phyloP scores from a whole-genome alignment of 768 basidiomycete genomes.

The Suillus subluteus region DNA sequence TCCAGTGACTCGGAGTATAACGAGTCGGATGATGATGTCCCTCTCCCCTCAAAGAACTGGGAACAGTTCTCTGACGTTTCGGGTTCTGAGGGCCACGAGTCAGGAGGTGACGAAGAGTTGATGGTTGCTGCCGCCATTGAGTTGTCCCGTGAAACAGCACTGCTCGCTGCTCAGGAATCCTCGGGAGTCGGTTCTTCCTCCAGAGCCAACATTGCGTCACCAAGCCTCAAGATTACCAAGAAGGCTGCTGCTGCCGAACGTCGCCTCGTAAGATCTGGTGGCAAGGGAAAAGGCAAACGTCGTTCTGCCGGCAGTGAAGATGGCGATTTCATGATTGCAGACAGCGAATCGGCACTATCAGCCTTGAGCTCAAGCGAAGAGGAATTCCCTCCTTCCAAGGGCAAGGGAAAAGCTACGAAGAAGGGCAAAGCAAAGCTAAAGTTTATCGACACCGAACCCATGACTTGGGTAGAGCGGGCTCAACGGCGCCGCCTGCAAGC shows the following conservation, averaged over 20 bases:
- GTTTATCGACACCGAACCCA: conserved; percentile 10
- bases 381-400: conserved; percentile 29
- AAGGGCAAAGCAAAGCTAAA: conserved; percentile 25
- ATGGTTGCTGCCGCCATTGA: conserved; percentile 63
- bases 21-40: conserved; percentile 30
- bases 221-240: conserved; percentile 43
- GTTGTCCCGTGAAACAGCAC: conserved; percentile 50
- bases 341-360: conserved; percentile 18
- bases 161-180: conserved; percentile 30
- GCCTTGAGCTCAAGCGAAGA: conserved; percentile 19
- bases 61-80: conserved; percentile 18
- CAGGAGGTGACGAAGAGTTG: conserved; percentile 33
- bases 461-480: conserved; percentile 16
- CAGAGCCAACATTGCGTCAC: conserved; percentile 13
- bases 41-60: not conserved
- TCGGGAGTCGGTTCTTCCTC: conserved; percentile 36
- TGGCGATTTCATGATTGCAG: conserved; percentile 15
- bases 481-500: conserved; percentile 22
- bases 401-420: conserved; percentile 36
- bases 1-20: conserved; percentile 65
- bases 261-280: conserved; percentile 34
- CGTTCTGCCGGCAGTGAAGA: conserved; percentile 16
- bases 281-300: conserved; percentile 24
- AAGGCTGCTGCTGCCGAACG: conserved; percentile 57
- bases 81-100: conserved; percentile 36